Evolutionary conservation across 257 asterid genomes (phyloP), one percentile per base, ranked within the genome.

Genomic region (Henckelia pumila): DNA sequence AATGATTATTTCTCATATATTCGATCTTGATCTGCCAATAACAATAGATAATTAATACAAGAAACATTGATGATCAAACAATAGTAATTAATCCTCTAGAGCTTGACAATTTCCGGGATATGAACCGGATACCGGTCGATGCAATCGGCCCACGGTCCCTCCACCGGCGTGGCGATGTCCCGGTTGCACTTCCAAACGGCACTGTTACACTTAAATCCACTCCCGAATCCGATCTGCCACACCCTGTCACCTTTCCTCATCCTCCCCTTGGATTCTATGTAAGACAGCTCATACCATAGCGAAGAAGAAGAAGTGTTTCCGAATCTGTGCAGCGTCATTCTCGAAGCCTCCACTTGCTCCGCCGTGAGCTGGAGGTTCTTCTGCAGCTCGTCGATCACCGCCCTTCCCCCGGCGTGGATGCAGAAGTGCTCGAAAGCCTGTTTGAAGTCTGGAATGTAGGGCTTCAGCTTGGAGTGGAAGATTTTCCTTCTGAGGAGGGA

Each of bases 211-310:
- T 77, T 77, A 3, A 77, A 77, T 8, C 77, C 80, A 67, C 80
- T 76, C 60, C 77, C 80, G 35, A 76, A 76, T 33, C 68, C 81
- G n/a, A 76, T 73, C 52, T 72, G 81, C 76, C 82, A 77, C 23
- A 77, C 64, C 6, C 68, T 65, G 5, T 77, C 76, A 32, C 79
- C 82, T 61, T 60, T 77, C 56, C 74, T 73, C 82, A 77, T 77
- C 64, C 76, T 73, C 49, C 82, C 79, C 56, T 77, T 77, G 0
- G 82, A 73, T 44, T 77, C 82, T n/a, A 77, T 69, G 30, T 77
- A 77, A 32, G 73, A 69, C 72, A 77, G 50, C 29, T 69, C 82
- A 6, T 77, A 77, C 82, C 82, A 77, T 4, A 77, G 35, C 1
- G 82, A 77, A 1, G 79, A 77, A 0, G 82, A 73, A 0, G 82